Conservation (phyloP, 2,329 filamentous ascomycete species). For the Pseudohalonectria lignicola region DNA sequence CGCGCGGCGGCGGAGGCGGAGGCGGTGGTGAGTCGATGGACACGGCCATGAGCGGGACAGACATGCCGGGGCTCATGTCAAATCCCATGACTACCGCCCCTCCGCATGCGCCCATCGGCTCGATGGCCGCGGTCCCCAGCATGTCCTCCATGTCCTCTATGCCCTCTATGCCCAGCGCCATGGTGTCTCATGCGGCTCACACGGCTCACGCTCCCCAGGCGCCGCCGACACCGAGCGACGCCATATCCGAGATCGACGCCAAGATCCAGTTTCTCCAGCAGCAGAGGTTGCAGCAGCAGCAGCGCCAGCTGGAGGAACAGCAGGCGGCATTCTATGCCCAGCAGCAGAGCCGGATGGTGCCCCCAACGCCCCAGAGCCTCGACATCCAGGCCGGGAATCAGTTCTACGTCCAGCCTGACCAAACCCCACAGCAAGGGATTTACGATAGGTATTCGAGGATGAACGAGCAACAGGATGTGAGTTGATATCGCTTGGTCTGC, state of each 20-base stretch:
- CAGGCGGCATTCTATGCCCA: slow-evolving; percentile 41
- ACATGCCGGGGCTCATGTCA: slow-evolving; percentile 24
- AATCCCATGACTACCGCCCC: background rate
- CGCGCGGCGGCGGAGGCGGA: background rate
- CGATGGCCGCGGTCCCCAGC: slow-evolving; percentile 6
- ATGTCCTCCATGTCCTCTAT: too few species aligned
- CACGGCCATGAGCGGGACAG: slow-evolving; percentile 36
- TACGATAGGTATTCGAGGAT: slow-evolving; percentile 56
- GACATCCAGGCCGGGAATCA: slow-evolving; percentile 57
- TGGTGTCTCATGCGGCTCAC: slow-evolving; percentile 13
- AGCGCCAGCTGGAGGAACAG: slow-evolving; percentile 46
- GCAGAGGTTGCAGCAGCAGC: slow-evolving; percentile 50
- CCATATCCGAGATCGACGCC: slow-evolving; percentile 49
- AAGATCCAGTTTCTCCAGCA: slow-evolving; percentile 57
- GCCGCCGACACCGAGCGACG: slow-evolving; percentile 35
- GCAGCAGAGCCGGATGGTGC: slow-evolving; percentile 50
- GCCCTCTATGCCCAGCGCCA: too few species aligned
- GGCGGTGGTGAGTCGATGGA: slow-evolving; percentile 37
- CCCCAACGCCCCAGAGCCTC: slow-evolving; percentile 71
- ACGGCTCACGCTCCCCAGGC: slow-evolving; percentile 25
- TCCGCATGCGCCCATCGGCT: slow-evolving; percentile 8
- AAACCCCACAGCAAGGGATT: slow-evolving; percentile 39
- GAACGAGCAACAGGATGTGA: slow-evolving; percentile 59
- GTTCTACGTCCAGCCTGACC: slow-evolving; percentile 48
- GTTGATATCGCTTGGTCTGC: slow-evolving; percentile 13